Evolutionary conservation across 495 filamentous ascomycete species (phyloP).

Genomic region (Neurospora sp.): DNA sequence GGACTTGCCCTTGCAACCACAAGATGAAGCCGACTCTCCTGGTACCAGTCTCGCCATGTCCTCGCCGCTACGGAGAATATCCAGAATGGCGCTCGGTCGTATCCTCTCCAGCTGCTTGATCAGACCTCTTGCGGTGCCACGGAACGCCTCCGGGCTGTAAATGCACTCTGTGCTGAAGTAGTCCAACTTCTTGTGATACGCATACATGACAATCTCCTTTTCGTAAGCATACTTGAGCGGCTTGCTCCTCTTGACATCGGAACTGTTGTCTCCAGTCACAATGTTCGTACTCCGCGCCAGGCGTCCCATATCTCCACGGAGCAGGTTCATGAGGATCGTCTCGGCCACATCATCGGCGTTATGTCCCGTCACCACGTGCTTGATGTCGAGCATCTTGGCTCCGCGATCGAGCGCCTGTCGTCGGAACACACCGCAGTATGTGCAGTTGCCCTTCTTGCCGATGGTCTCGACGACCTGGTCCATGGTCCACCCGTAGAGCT

Average conservation of each 20-base stretch:
- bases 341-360: conserved; percentile 99
- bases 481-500: conserved; percentile 99
- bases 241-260: conserved; percentile 84
- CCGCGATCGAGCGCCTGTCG: conserved; percentile 91
- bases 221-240: conserved; percentile 97
- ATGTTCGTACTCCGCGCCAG: conserved; percentile 88
- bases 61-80: conserved; percentile 89
- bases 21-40: conserved; percentile 30
- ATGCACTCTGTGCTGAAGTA: conserved; percentile 99
- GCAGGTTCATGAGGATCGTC: conserved; percentile 93
- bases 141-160: conserved; percentile 96
- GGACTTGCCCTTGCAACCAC: conserved; percentile 26
- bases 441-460: conserved; percentile 98
- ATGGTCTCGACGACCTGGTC: conserved; percentile 93
- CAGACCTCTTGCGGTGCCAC: conserved; percentile 78
- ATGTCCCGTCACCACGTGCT: conserved; percentile 93
- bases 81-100: conserved; percentile 84
- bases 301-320: conserved; percentile 81
- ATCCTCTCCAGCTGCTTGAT: conserved; percentile 95
- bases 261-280: conserved; percentile 63
- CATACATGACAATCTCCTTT: conserved; percentile 97
- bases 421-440: conserved; percentile 94
- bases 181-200: conserved; percentile 89
- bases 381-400: conserved; percentile 75
- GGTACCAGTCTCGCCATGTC: conserved; percentile 90